Evolutionary conservation across 176 grass and related monocot species (phyloP), one percentile per base, ranked within the genome.

Genomic region (Aegilops bicornis): DNA sequence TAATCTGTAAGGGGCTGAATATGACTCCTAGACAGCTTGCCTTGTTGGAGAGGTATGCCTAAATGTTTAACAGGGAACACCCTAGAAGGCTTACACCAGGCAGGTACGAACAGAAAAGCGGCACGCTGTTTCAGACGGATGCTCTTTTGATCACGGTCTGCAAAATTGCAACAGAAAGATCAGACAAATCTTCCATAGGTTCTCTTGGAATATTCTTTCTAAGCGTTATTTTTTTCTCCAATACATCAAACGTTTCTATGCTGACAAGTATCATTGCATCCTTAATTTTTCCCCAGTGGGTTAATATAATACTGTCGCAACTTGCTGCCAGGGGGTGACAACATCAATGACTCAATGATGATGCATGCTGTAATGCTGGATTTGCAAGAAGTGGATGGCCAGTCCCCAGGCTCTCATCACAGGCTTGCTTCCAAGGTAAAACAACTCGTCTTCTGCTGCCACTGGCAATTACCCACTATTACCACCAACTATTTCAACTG

Each of bases 381-480:
- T 69, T 43, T 11, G 79, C 56, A 79, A 39, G 74, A 63, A 90
- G 84, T 87, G 86, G 86, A 78, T 71, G 82, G 86, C 82, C 86
- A 91, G 82, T 45, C 64, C 1, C 48, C 69, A 65, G 48, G 69
- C 42, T 31, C 20, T 76, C 70, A 85, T 77, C 70, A 81, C 75
- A 76, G 69, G 61, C 9, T 54, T 54, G 16, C 54, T 3, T 59
- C 3, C 54, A 59, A 59, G 54, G 83, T 61, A 77, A 82, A 83
- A 50, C 64, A 27, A 32, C 45, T 66, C 23, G 16, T 69, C 89
- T 64, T 88, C 23, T 64, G 81, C 63, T 52, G 81, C 76, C 40
- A 29, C 47, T 60, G 58, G 15, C 45, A 74, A 83, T 10, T 7
- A 54, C 22, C 35, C 73, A 13, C 22, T 73, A 59, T 9, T 59